Evolutionary conservation across 169 alveolate genomes (phyloP).

Genomic region (Eimeria acervulina): DNA sequence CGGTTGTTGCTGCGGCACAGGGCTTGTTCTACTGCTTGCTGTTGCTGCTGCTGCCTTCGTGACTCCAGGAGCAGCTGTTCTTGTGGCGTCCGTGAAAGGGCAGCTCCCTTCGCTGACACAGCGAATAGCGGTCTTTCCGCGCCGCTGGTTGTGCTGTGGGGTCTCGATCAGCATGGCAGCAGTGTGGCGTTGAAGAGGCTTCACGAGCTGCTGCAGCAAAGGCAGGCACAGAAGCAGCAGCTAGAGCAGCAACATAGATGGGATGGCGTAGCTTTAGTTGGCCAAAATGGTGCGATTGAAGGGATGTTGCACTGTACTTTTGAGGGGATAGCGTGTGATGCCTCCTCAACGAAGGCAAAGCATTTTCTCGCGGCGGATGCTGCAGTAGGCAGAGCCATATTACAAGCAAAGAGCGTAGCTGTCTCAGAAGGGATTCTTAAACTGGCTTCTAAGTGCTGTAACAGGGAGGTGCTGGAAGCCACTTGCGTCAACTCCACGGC

Average conservation of each 20-base stretch:
- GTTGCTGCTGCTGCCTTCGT: conserved; percentile 28
- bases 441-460: conserved; percentile 18
- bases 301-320: background rate
- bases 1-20: conserved; percentile 47
- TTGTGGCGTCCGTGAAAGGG: background rate
- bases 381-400: conserved; percentile 36
- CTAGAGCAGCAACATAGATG: background rate
- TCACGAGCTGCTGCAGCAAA: conserved; percentile 13
- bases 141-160: conserved; percentile 17
- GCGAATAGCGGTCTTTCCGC: background rate
- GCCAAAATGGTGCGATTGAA: background rate
- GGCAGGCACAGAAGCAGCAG: conserved; percentile 9
- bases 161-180: background rate
- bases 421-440: conserved; percentile 24
- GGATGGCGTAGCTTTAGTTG: conserved; percentile 20
- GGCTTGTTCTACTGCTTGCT: conserved; percentile 16
- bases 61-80: background rate
- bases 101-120: background rate
- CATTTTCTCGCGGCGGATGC: conserved; percentile 4
- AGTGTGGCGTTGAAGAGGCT: background rate
- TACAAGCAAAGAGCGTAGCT: background rate
- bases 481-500: background rate
- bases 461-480: background rate
- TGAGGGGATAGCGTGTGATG: too few relatives aligned
- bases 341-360: background rate